Percentiles rank a stretch among this genome's conserved stretches.
These are phyloP conservation scores for Penicillium pulvis DNA, from an alignment of 495 filamentous ascomycete species.

Conservation along the genomic window DNA sequence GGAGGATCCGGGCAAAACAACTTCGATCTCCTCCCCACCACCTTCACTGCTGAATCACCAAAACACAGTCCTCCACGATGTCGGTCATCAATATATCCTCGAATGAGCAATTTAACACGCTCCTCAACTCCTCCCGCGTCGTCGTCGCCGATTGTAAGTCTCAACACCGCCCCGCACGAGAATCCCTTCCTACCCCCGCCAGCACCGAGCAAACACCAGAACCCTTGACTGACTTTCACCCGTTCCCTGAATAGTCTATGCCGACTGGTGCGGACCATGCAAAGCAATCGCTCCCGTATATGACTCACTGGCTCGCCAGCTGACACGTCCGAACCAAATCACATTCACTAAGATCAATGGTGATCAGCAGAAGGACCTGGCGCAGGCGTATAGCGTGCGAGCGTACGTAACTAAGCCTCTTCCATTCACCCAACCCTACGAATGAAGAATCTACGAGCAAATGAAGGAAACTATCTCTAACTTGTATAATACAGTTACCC, in stretches of 20 bases:
- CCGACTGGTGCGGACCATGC: constrained; percentile 85
- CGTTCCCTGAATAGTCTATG: constrained; percentile 64
- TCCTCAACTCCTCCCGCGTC: constrained; percentile 68
- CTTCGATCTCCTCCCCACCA: constrained; percentile 18
- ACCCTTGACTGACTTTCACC: constrained; percentile 10
- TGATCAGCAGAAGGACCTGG: constrained; percentile 73
- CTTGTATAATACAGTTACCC: constrained; percentile 44
- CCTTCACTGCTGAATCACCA: constrained; percentile 5
- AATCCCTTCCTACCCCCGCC: constrained; percentile 14
- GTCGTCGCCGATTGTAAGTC: constrained; percentile 86
- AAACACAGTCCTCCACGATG: constrained; percentile 22
- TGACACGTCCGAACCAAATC: constrained; percentile 71
- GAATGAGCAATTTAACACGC: constrained; percentile 64
- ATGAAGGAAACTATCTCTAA: background rate
- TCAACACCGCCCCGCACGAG: constrained; percentile 5
- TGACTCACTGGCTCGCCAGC: constrained; percentile 70
- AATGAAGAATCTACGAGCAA: background rate
- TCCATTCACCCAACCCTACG: constrained; percentile 1
- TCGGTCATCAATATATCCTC: constrained; percentile 72
- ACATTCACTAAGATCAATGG: constrained; percentile 88
- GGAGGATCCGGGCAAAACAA: constrained; percentile 26
- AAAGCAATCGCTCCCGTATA: constrained; percentile 82
- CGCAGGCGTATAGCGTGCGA: constrained; percentile 69
- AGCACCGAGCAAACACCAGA: background rate
- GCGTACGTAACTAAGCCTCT: constrained; percentile 50